Percentiles rank a stretch among this genome's conserved stretches.
phyloP scores from a whole-genome alignment of 306 rosid genomes.

The Lotus japonicus region DNA sequence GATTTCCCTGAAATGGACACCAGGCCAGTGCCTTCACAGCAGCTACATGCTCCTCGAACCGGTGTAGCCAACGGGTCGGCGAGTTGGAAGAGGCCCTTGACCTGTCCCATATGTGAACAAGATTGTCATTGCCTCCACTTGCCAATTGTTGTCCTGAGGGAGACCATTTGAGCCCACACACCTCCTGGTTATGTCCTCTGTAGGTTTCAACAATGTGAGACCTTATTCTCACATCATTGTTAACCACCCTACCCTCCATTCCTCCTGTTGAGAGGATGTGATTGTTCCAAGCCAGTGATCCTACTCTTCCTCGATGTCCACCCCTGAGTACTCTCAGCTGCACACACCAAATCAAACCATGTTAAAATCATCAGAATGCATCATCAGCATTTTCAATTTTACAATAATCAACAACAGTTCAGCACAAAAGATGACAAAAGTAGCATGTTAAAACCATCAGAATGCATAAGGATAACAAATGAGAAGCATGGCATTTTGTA shows the following conservation, averaged over 20 bases:
- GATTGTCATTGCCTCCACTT: constrained; percentile 74
- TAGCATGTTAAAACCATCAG: too few species aligned
- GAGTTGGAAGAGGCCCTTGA: constrained; percentile 27
- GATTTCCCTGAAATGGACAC: constrained; percentile 80
- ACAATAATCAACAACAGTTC: too few species aligned
- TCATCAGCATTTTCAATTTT: too few species aligned
- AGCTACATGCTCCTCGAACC: constrained; percentile 60
- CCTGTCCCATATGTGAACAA: constrained; percentile 70
- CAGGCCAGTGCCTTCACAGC: constrained; percentile 81
- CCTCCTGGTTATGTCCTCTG: constrained; percentile 67
- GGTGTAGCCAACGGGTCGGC: constrained; percentile 66
- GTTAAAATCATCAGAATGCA: too few species aligned
- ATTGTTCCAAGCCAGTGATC: constrained; percentile 71
- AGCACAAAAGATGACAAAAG: too few species aligned
- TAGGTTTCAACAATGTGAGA: constrained; percentile 62
- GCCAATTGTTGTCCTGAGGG: constrained; percentile 68
- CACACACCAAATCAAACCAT: too few species aligned
- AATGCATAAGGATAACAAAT: too few species aligned
- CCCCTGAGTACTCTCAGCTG: constrained; percentile 59
- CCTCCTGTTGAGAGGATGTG: constrained; percentile 76
- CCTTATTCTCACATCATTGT: constrained; percentile 69
- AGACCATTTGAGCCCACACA: constrained; percentile 82
- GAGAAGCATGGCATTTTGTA: too few species aligned
- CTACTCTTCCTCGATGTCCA: constrained; percentile 56
- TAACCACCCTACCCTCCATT: constrained; percentile 61